Base-by-base conservation (phyloP, 148 eudicot species). In the Tetragonia tetragonoides region DNA sequence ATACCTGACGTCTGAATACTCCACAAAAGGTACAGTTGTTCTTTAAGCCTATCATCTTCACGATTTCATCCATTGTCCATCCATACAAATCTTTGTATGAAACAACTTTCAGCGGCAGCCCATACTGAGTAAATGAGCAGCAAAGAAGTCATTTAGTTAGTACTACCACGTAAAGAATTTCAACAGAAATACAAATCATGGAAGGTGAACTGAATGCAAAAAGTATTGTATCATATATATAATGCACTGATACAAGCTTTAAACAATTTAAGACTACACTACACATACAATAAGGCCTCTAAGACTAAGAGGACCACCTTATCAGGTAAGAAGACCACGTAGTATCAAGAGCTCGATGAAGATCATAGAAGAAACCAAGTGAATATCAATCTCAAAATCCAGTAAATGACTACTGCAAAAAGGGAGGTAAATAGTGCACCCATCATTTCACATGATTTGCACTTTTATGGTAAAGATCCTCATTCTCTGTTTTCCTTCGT, bases 51-150 rank as follows among this genome's bases (percentile, higher is more conserved):
- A 95, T 95, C 82, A 91, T 85, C 86, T 95, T 95, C 84, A 95
- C 99, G 73, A 95, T 95, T 74, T 93, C 99, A 76, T 95, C 99
- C 99, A 95, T 95, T 20, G 99, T 95, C 99, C 99, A 95, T 74
- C 99, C 99, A 77, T 95, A 95, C 76, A 95, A 82, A 49, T 95
- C 97, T 83, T 95, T 95, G 84, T 95, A 95, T 12, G 97, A 95
- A 42, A 95, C 99, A 70, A 95, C 97, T 87, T 93, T 95, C 57
- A 95, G 88, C 49, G 97, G 99, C 81, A 95, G 81, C 65, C 99
- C 99, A 80, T 93, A 95, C 97, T 95, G 88, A 74, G 66, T 72
- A 70, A 3, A 63, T 21, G 70, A 63, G 44, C 46, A 75, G 63
- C 10, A 40, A 38, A 54, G 18, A 73, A 21, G 7, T 59, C 60